Evolutionary conservation across 192 early-diverging fungal species (phyloP).

Genomic region (Gorgonomyces haynaldii): DNA sequence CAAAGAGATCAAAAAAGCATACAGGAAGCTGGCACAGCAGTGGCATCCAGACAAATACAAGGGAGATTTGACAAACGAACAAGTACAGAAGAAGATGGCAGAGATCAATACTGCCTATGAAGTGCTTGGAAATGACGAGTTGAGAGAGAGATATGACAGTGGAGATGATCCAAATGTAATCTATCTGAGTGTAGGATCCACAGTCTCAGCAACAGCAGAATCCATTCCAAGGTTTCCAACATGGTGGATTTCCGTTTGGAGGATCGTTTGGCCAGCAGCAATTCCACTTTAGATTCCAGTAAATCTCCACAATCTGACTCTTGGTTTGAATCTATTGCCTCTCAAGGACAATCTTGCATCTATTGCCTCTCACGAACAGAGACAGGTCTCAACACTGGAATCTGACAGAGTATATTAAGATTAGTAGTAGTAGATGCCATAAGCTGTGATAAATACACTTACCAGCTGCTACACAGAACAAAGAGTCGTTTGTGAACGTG

Average conservation of each 20-base stretch:
- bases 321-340: no score
- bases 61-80: conserved; percentile 64
- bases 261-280: conserved; percentile 11
- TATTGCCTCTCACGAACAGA: no score
- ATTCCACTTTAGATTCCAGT: conserved; percentile 33
- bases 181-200: not conserved
- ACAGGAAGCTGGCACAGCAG: conserved; percentile 72
- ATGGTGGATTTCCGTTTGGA: not conserved
- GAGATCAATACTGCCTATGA: conserved; percentile 90
- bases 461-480: conserved; percentile 46
- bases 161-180: conserved; percentile 45
- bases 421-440: conserved; percentile 39
- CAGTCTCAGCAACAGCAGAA: not conserved
- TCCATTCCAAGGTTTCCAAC: conserved; percentile 6
- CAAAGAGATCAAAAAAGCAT: conserved; percentile 85
- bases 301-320: no score
- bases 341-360: no score
- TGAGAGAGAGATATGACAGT: conserved; percentile 32
- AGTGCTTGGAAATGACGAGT: conserved; percentile 45
- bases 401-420: no score
- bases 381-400: no score
- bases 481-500: conserved; percentile 43
- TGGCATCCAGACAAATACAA: conserved; percentile 56
- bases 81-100: conserved; percentile 80
- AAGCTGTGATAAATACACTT: conserved; percentile 17